These are phyloP conservation scores for Colletotrichum tabaci DNA, from an alignment of 2,329 filamentous ascomycete species.

Conservation along the genomic window DNA sequence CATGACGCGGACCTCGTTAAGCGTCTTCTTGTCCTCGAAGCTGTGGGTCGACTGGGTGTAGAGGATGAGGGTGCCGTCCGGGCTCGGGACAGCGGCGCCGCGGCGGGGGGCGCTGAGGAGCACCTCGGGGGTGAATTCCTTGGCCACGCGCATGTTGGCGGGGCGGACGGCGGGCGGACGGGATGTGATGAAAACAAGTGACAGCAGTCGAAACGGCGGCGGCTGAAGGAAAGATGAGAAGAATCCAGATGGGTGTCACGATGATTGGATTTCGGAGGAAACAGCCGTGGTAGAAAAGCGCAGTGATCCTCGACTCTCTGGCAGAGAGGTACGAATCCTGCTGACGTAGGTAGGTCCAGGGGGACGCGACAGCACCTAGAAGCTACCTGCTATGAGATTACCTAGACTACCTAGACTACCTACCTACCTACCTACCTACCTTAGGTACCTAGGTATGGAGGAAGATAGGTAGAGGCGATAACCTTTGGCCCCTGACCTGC, in stretches of 20 bases:
- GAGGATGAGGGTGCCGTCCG: conserved; percentile 58
- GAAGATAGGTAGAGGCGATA: background rate
- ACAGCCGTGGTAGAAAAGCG: background rate
- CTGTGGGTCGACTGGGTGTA: conserved; percentile 57
- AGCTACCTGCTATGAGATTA: too few species aligned
- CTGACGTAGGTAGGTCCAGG: conserved; percentile 28
- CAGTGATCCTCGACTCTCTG: background rate
- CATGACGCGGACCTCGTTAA: conserved; percentile 53
- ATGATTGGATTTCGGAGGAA: background rate
- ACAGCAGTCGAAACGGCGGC: background rate
- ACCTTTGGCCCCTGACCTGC: conserved; percentile 27
- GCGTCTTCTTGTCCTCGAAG: conserved; percentile 51
- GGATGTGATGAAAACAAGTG: background rate
- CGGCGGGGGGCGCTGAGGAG: conserved; percentile 51
- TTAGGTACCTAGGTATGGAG: too few species aligned
- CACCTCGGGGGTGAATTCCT: conserved; percentile 51
- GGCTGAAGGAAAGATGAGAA: background rate
- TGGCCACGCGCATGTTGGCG: conserved; percentile 43
- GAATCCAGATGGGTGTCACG: too few species aligned
- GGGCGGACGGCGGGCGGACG: background rate
- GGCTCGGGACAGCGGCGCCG: conserved; percentile 55
- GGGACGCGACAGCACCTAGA: conserved; percentile 32
- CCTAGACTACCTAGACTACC: too few species aligned
- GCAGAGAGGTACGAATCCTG: conserved; percentile 30
- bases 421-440: too few species aligned